These are phyloP conservation scores for Starmerella khaoyaiensis DNA, from an alignment of 805 yeast genomes.

Conservation along the genomic window DNA sequence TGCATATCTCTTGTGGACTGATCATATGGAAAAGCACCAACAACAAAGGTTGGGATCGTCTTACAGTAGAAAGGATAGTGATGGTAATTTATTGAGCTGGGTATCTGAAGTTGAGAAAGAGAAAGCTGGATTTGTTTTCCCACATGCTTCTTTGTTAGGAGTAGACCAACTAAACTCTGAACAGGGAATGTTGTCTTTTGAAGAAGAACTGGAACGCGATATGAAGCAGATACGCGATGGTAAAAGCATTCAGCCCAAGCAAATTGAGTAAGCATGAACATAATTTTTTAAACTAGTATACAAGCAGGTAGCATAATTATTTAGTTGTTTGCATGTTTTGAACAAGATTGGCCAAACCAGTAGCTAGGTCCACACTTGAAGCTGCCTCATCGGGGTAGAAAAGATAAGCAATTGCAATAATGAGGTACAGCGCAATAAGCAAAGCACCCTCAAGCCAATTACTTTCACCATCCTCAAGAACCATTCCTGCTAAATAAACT, in stretches of 20 bases:
- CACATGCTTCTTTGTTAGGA: constrained; percentile 28
- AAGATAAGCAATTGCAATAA: constrained; percentile 81
- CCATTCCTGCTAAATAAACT: constrained; percentile 74
- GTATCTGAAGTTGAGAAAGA: constrained; percentile 21
- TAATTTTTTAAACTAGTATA: not conserved
- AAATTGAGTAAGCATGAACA: not conserved
- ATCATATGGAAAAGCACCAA: constrained; percentile 22
- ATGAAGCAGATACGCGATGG: constrained; percentile 5
- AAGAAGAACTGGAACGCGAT: constrained; percentile 13
- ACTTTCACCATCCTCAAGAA: constrained; percentile 85
- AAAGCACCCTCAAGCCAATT: constrained; percentile 96
- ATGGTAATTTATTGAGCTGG: constrained; percentile 22
- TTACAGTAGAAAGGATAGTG: constrained; percentile 18
- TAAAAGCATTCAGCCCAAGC: not conserved
- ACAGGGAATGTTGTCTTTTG: constrained; percentile 15
- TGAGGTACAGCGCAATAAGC: constrained; percentile 73
- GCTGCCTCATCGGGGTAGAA: constrained; percentile 65
- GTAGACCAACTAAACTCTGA: constrained; percentile 16
- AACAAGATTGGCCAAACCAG: not conserved
- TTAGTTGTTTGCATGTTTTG: not conserved
- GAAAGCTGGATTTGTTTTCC: constrained; percentile 19
- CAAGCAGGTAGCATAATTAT: not conserved
- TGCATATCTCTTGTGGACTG: constrained; percentile 38
- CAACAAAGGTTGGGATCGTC: constrained; percentile 20
- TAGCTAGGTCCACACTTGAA: too few species aligned